Conservation (phyloP, 2,329 filamentous ascomycete species). For the Fusarium devonianum region DNA sequence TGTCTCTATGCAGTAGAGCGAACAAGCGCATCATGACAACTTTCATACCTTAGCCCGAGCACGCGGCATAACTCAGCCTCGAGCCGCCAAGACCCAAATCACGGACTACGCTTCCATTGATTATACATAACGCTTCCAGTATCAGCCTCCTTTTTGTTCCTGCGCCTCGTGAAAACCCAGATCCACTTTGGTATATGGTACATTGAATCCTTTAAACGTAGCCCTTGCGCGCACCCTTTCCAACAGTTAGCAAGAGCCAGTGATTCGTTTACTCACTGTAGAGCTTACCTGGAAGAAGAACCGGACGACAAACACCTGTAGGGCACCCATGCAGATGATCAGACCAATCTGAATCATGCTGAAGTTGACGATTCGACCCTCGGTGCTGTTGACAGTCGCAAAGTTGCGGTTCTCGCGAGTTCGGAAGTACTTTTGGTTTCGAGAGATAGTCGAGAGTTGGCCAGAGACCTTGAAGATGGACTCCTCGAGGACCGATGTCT, state of each 20-base stretch:
- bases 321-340: constrained; percentile 91
- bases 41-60: constrained; percentile 25
- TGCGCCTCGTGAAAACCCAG: constrained; percentile 44
- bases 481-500: constrained; percentile 88
- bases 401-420: constrained; percentile 99
- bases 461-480: constrained; percentile 94
- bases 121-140: constrained; percentile 43
- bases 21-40: constrained; percentile 35
- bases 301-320: constrained; percentile 96
- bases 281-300: constrained; percentile 92
- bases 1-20: constrained; percentile 19
- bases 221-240: constrained; percentile 70
- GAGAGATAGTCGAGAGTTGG: constrained; percentile 89
- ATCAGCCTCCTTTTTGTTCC: constrained; percentile 42
- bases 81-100: constrained; percentile 15
- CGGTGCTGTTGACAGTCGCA: constrained; percentile 95
- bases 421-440: constrained; percentile 99
- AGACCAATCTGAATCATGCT: constrained; percentile 90
- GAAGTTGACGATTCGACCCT: constrained; percentile 96
- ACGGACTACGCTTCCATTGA: constrained; percentile 37
- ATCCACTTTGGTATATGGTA: constrained; percentile 31
- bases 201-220: constrained; percentile 62
- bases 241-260: constrained; percentile 15
- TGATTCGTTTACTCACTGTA: not conserved
- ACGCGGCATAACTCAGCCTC: constrained; percentile 22